Percentiles rank a stretch among this genome's conserved stretches.
These are phyloP conservation scores for Boletus rex-veris DNA, from an alignment of 768 basidiomycete species.

Conservation along the genomic window DNA sequence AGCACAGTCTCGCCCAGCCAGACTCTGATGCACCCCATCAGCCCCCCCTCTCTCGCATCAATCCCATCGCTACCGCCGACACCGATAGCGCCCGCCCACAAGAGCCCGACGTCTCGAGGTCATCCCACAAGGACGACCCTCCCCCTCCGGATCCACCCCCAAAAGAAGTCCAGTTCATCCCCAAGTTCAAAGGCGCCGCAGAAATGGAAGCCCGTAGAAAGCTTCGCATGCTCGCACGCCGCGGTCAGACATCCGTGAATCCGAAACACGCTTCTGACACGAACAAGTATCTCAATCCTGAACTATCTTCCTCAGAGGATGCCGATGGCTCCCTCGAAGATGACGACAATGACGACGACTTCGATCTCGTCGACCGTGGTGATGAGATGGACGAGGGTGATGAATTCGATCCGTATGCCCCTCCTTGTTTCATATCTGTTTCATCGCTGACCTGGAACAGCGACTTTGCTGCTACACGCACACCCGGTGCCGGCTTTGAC, in stretches of 20 bases:
- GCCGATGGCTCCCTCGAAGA: conserved; percentile 46
- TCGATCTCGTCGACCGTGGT: conserved; percentile 46
- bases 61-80: conserved; percentile 7
- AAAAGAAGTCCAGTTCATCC: conserved; percentile 61
- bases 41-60: conserved; percentile 9
- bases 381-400: conserved; percentile 61
- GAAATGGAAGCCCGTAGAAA: conserved; percentile 79
- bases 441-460: conserved; percentile 32
- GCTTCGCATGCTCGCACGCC: conserved; percentile 62
- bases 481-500: conserved; percentile 48
- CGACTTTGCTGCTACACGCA: conserved; percentile 63
- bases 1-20: neutral
- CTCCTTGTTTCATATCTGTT: conserved; percentile 1
- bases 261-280: conserved; percentile 23
- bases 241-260: conserved; percentile 33
- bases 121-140: conserved; percentile 11
- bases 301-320: conserved; percentile 49
- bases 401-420: conserved; percentile 75
- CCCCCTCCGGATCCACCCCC: conserved; percentile 36
- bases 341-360: conserved; percentile 49
- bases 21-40: neutral
- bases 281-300: conserved; percentile 44
- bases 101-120: neutral
- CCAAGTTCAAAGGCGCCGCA: conserved; percentile 78
- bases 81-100: neutral